These are phyloP conservation scores for Penicillium expansum DNA, from an alignment of 2,329 filamentous ascomycete genomes.

Conservation along the genomic window DNA sequence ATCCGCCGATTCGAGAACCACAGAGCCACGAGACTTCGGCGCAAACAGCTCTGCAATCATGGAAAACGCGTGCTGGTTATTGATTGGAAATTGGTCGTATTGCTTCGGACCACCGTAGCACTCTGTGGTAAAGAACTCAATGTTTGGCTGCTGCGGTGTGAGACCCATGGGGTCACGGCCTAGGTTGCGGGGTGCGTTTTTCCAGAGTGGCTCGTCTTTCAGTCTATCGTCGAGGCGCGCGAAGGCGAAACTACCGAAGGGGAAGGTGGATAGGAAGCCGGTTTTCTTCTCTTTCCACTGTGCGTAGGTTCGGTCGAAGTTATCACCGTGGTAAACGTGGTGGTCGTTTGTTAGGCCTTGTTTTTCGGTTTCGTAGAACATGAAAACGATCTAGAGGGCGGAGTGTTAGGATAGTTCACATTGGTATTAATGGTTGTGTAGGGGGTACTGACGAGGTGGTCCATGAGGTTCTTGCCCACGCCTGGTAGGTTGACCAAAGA, in stretches of 20 bases:
- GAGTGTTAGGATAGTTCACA: conserved; percentile 4
- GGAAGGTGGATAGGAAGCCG: conserved; percentile 60
- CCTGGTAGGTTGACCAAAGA: conserved; percentile 48
- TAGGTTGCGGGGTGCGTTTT: conserved; percentile 45
- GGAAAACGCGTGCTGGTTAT: conserved; percentile 56
- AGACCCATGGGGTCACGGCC: conserved; percentile 64
- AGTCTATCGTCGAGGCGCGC: conserved; percentile 62
- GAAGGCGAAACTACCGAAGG: conserved; percentile 62
- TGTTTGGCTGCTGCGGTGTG: conserved; percentile 55
- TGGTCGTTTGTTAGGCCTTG: conserved; percentile 56
- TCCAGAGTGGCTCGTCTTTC: conserved; percentile 55
- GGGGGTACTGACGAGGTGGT: conserved; percentile 46
- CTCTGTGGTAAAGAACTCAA: conserved; percentile 63
- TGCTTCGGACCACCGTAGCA: conserved; percentile 61
- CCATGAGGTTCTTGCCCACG: conserved; percentile 55
- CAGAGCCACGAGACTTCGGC: conserved; percentile 56
- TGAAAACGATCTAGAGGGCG: conserved; percentile 51
- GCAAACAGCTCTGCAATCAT: conserved; percentile 59
- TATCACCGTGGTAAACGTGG: conserved; percentile 56
- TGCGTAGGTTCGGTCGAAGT: conserved; percentile 50
- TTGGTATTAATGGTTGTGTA: not conserved
- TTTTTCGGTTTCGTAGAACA: conserved; percentile 59
- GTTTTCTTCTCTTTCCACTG: conserved; percentile 59
- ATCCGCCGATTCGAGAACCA: conserved; percentile 51
- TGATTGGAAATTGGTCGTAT: conserved; percentile 53